Percentiles rank a stretch among this genome's conserved stretches.
Conservation (phyloP, 805 yeast species). For the Brettanomyces bruxellensis region DNA sequence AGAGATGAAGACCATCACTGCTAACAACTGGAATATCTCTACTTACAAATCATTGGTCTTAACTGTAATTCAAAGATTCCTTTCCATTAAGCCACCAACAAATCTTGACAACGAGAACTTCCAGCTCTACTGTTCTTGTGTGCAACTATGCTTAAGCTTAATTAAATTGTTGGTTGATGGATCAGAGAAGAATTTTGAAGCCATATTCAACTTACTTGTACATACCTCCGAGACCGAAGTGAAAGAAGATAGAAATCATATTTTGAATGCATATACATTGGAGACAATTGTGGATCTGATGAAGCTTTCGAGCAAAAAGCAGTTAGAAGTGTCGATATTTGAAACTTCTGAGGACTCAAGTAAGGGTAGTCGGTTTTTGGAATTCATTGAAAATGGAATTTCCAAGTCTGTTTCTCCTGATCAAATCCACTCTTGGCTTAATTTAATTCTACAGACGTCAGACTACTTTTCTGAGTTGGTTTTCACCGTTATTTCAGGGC, state of each 20-base stretch:
- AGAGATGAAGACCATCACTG: constrained; percentile 32
- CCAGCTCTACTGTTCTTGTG: constrained; percentile 28
- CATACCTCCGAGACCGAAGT: constrained; percentile 7
- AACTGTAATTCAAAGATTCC: constrained; percentile 36
- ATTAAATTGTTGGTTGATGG: constrained; percentile 45
- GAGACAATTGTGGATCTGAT: constrained; percentile 14
- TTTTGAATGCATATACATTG: constrained; percentile 15
- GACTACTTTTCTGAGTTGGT: constrained; percentile 19
- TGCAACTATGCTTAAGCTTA: constrained; percentile 35
- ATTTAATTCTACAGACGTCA: constrained; percentile 14
- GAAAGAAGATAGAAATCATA: constrained; percentile 6
- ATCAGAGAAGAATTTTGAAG: constrained; percentile 42
- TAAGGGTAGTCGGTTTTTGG: constrained; percentile 11
- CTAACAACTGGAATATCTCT: constrained; percentile 41
- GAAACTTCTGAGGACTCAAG: constrained; percentile 5
- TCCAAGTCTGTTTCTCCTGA: constrained; percentile 12
- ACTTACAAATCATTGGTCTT: constrained; percentile 53
- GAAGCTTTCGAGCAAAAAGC: constrained; percentile 17
- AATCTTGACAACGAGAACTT: constrained; percentile 12
- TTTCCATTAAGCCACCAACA: constrained; percentile 20
- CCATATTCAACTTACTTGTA: constrained; percentile 12
- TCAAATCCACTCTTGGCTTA: constrained; percentile 21
- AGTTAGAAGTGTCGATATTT: constrained; percentile 9
- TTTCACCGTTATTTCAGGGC: constrained; percentile 13
- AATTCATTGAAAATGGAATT: constrained; percentile 20